Evolutionary conservation across 192 early-diverging fungal species (phyloP), one percentile per base, ranked within the genome.

Genomic region (Martensiomyces pterosporus): DNA sequence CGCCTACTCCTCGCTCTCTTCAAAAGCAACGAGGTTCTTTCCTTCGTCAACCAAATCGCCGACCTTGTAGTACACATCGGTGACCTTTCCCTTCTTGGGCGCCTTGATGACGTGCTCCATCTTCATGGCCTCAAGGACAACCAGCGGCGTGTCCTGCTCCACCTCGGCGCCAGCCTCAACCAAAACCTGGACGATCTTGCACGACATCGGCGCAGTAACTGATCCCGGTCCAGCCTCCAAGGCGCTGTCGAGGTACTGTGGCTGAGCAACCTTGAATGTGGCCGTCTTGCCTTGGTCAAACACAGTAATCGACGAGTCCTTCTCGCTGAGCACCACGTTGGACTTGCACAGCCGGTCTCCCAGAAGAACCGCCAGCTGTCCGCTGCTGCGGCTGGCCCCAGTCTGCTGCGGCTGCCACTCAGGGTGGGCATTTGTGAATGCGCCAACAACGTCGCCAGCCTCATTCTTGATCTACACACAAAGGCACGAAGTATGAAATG

Each of bases 51-150:
- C 93, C 56, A 94, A 63, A 25, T 95, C 92, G 23, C 93, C 93
- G 3, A 90, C 84, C 26, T 69, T 83, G 64, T 87, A 94, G 53
- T 82, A 76, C 16, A 97, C 80, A 34, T 83, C 77, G 24, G 81
- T 73, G 43, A 97, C 61, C 4, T 72, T 75, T 15, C 91, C 94
- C 10, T 79, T 67, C 24, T 69, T 43, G 3, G 92, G 92, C 1
- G 90, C 85, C 58, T 82, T 84, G 49, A 97, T 87, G 37, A 91
- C 80, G 49, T 96, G 93, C 80, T 98, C 94, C 94, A 98, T 98
- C 80, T 98, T 98, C 94, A 98, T 98, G 15, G 94, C 94, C 57
- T 98, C 94, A 24, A 98, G 73, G 24, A 98, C 79, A 2, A 95
- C 67, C 24, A 98, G 63, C 27, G 83, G 79, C 38, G 83, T 77